Conservation (phyloP, 148 eudicot genomes). For the Chenopodium formosanum region DNA sequence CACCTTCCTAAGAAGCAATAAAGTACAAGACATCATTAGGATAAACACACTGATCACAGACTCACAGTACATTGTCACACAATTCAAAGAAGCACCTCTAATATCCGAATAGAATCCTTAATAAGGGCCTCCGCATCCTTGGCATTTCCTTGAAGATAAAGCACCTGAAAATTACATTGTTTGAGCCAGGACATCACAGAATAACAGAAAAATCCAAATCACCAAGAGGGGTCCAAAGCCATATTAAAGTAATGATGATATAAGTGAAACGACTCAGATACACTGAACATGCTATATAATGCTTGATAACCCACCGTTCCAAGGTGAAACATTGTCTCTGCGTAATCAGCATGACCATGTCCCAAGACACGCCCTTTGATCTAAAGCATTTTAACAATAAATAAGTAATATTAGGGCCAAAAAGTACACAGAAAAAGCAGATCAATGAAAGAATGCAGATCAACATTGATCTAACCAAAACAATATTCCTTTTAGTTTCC, state of each 20-base stretch:
- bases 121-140: slow-evolving; percentile 73
- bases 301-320: slow-evolving; percentile 54
- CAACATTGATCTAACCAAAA: not conserved
- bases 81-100: slow-evolving; percentile 54
- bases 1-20: slow-evolving; percentile 57
- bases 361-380: slow-evolving; percentile 90
- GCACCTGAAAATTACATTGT: slow-evolving; percentile 46
- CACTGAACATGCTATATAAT: not conserved
- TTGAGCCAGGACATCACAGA: slow-evolving; percentile 7
- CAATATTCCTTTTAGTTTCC: not conserved
- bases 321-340: slow-evolving; percentile 96
- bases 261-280: not conserved
- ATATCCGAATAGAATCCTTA: slow-evolving; percentile 65
- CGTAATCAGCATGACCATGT: slow-evolving; percentile 72
- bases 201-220: not conserved
- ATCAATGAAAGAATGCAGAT: not conserved
- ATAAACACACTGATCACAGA: not conserved
- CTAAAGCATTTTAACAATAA: slow-evolving; percentile 35
- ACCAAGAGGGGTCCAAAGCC: not conserved
- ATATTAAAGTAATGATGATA: not conserved
- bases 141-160: slow-evolving; percentile 69
- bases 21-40: slow-evolving; percentile 11
- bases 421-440: not conserved
- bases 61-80: slow-evolving; percentile 11
- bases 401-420: not conserved